A percentile compares a stretch with the other conserved stretches of the same genome.
phyloP scores from a whole-genome alignment of 225 moss, liverwort and hornwort genomes.

The Neckera pumila region DNA sequence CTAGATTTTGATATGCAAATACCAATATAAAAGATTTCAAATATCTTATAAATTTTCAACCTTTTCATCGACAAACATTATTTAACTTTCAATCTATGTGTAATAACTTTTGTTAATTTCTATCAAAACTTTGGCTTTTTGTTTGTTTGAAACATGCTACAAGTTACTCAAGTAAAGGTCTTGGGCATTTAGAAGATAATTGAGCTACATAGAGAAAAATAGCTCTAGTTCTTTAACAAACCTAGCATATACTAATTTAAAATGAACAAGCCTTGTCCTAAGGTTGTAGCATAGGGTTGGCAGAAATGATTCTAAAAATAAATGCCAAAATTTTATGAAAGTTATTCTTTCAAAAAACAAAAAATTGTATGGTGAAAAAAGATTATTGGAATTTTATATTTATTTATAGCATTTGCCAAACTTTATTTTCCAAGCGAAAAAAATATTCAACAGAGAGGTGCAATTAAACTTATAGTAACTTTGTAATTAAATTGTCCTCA shows the following conservation, averaged over 20 bases:
- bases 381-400: no score
- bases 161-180: not conserved
- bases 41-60: not conserved
- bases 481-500: not conserved
- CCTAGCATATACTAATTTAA: no score
- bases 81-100: not conserved
- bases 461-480: not conserved
- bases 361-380: no score
- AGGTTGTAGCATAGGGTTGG: no score
- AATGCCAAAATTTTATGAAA: no score
- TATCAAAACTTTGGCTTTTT: not conserved
- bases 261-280: rapidly evolving
- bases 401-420: no score
- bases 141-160: not conserved
- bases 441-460: no score
- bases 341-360: no score
- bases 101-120: not conserved
- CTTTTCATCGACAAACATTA: not conserved
- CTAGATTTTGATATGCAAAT: not conserved
- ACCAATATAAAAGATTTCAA: not conserved
- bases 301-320: no score
- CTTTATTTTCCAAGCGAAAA: no score
- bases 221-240: not conserved
- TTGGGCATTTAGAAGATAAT: rapidly evolving
- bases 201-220: not conserved